Evolutionary conservation across 2,329 filamentous ascomycete species (phyloP).

Genomic region (Fusarium sp.): DNA sequence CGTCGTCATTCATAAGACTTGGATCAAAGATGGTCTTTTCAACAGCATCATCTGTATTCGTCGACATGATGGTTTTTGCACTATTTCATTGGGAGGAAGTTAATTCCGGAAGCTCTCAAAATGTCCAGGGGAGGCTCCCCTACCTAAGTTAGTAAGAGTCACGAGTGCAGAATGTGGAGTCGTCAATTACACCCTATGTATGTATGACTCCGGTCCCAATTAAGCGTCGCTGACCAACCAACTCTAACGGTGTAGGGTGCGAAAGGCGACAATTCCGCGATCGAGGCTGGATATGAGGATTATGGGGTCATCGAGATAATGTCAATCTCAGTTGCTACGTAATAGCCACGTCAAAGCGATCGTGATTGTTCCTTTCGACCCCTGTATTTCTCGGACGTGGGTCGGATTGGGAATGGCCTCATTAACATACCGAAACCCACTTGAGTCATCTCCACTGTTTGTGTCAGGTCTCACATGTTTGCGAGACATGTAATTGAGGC

Average conservation of each 20-base stretch:
- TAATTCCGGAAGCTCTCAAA: background rate
- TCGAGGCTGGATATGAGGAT: background rate
- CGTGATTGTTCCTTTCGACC: background rate
- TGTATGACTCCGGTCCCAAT: background rate
- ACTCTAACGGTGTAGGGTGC: background rate
- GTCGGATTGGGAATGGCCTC: background rate
- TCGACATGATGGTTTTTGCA: background rate
- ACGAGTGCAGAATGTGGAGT: background rate
- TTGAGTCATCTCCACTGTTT: background rate
- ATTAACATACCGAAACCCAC: background rate
- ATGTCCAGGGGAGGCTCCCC: background rate
- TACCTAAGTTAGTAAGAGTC: background rate
- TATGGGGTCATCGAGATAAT: background rate
- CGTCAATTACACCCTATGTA: conserved; percentile 7
- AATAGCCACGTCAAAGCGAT: background rate
- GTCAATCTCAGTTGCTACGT: background rate
- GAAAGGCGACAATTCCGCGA: background rate
- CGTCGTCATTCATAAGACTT: background rate
- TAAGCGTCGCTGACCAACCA: background rate
- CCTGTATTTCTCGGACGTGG: background rate
- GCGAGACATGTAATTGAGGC: background rate
- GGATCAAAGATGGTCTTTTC: background rate
- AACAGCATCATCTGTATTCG: background rate
- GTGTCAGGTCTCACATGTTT: background rate
- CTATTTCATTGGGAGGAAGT: background rate